Evolutionary conservation across 306 rosid species (phyloP), one percentile per base, ranked within the genome.

Genomic region (Acacia crassicarpa): DNA sequence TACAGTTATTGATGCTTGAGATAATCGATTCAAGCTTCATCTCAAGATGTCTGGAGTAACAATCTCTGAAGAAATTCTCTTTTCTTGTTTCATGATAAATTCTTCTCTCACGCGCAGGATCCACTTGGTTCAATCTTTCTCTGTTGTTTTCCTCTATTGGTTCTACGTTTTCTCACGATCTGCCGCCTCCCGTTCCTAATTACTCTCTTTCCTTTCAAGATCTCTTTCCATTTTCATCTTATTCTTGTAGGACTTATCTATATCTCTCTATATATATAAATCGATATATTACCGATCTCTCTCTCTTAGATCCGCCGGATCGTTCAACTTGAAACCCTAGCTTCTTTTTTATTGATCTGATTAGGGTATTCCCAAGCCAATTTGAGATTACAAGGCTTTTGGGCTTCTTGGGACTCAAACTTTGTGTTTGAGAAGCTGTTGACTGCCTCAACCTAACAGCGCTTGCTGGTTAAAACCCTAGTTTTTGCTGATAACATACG

Each of bases 131-230:
- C 98, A 91, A 87, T 95, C 98, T n/a, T 93, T 95, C 95, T 95
- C 98, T 3, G 94, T 91, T 80, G 97, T 87, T 76, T 95, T 95
- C 89, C 98, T 95, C 77, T 91, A 95, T 87, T 95, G 98, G 98
- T 95, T 95, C 79, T 95, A 93, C 76, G 90, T 83, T 74, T 89
- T 89, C 81, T 93, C 93, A 80, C 90, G 87, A 94, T 83, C 89
- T 84, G 58, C 27, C 15, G 1, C 27, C 23, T 16, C 46, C 17
- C 35, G 48, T 10, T 23, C 72, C 17, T 51, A 68, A 23, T 67
- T 59, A 72, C 43, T 15, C 69, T 10, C 3, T 72, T 82, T 16
- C 53, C 72, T 19, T 67, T 35, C 46, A 33, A 8, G 4, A 16
- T 61, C 38, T 61, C 3, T n/a, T 1, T 1, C 20, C 3, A 12